Percentiles rank a stretch among this genome's conserved stretches.
Evolutionary conservation across 192 early-diverging fungal genomes (phyloP).

Genomic region (Backusella morwellensis): DNA sequence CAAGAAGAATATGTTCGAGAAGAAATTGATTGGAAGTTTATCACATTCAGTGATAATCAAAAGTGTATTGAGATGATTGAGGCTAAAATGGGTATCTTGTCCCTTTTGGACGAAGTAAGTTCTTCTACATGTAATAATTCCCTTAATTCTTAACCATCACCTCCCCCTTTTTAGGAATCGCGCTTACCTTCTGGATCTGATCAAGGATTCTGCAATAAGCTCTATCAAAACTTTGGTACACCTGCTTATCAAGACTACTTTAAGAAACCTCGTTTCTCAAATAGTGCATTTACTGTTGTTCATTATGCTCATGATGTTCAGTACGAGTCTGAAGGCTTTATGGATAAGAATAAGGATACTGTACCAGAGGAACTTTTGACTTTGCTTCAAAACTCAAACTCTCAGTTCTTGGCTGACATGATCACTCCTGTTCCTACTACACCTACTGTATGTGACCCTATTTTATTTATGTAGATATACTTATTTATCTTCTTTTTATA

Average conservation of each 20-base stretch:
- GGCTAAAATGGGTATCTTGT: constrained; percentile 89
- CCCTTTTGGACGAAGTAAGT: constrained; percentile 91
- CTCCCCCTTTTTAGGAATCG: constrained; percentile 35
- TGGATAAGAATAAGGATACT: constrained; percentile 99
- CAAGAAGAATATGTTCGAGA: constrained; percentile 98
- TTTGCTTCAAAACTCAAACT: constrained; percentile 72
- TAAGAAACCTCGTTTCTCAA: constrained; percentile 89
- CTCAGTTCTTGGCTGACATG: constrained; percentile 81
- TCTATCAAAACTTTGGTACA: constrained; percentile 79
- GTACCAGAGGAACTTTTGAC: constrained; percentile 89
- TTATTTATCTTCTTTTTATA: background rate
- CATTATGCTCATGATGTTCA: constrained; percentile 95
- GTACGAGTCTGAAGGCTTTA: constrained; percentile 96
- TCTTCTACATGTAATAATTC: background rate
- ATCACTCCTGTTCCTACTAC: constrained; percentile 55
- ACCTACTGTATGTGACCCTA: constrained; percentile 34
- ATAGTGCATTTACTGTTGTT: constrained; percentile 82
- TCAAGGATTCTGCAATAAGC: constrained; percentile 79
- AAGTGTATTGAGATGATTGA: constrained; percentile 99
- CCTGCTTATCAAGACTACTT: constrained; percentile 74
- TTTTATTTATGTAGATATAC: background rate
- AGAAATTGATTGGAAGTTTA: constrained; percentile 97
- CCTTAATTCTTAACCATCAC: background rate
- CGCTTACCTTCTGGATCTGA: constrained; percentile 89
- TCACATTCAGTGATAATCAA: constrained; percentile 99